phyloP scores from a whole-genome alignment of 495 filamentous ascomycete genomes.

The Cercophora newfieldiana region DNA sequence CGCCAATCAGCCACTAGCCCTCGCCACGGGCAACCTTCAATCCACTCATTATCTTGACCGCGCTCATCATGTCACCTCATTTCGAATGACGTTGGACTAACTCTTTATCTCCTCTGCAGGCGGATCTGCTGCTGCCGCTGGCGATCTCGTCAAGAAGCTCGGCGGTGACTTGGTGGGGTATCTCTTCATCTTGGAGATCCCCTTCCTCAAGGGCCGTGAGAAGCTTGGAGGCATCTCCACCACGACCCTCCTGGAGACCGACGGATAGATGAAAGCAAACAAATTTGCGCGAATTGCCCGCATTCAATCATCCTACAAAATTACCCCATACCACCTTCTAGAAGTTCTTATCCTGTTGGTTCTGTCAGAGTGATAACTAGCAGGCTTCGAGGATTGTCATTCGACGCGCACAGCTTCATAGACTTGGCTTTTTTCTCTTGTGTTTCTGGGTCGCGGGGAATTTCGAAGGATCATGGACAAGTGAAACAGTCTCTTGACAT shows the following conservation, averaged over 20 bases:
- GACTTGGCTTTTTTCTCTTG: neutral
- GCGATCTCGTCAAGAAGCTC: constrained; percentile 78
- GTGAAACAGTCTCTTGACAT: neutral
- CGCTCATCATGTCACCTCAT: constrained; percentile 16
- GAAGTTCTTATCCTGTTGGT: neutral
- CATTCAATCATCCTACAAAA: neutral
- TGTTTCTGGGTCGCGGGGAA: neutral
- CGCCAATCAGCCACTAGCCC: constrained; percentile 18
- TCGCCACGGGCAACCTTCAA: neutral
- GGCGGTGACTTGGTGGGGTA: constrained; percentile 85
- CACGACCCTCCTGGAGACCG: constrained; percentile 72
- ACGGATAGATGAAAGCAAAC: constrained; percentile 21
- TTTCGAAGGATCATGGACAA: neutral
- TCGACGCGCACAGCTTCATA: neutral
- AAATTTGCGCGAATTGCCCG: neutral
- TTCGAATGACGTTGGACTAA: constrained; percentile 6
- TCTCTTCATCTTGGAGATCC: constrained; percentile 93
- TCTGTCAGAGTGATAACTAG: neutral
- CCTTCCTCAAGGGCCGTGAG: constrained; percentile 87
- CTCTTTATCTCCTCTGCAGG: constrained; percentile 50
- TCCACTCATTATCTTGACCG: constrained; percentile 4
- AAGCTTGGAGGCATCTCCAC: constrained; percentile 81
- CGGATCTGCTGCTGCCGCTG: constrained; percentile 87
- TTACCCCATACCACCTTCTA: neutral
- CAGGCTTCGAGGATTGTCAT: neutral